Evolutionary conservation across 2,329 filamentous ascomycete species (phyloP).

Genomic region (Penicillium corylophilum): DNA sequence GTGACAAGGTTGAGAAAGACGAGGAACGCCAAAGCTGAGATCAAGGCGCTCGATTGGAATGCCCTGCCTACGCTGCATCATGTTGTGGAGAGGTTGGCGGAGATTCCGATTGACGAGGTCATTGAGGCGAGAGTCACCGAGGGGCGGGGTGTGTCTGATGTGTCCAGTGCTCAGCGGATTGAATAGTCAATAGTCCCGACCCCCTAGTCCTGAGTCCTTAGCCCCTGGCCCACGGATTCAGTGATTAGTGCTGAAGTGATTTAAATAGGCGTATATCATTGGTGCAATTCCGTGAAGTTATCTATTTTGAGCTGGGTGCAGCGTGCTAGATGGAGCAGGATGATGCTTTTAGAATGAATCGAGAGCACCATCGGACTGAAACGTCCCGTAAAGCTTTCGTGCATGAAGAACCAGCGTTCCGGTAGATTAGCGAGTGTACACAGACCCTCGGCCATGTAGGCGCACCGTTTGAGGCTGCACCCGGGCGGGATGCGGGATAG

Average conservation of each 20-base stretch:
- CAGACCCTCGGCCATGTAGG: neutral
- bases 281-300: neutral
- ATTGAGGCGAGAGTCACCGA: slow-evolving; percentile 57
- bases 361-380: neutral
- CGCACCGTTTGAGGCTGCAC: neutral
- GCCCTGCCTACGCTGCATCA: slow-evolving; percentile 62
- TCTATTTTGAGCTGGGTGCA: neutral
- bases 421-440: neutral
- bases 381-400: neutral
- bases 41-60: slow-evolving; percentile 54
- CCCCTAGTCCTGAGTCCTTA: too few relatives aligned
- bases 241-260: too few relatives aligned
- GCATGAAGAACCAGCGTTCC: neutral
- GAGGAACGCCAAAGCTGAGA: slow-evolving; percentile 46
- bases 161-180: slow-evolving; percentile 30
- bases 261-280: too few relatives aligned
- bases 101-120: slow-evolving; percentile 59
- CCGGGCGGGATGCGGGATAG: neutral
- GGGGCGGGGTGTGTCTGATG: slow-evolving; percentile 51
- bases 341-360: neutral
- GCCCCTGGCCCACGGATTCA: too few relatives aligned
- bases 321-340: neutral
- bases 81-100: slow-evolving; percentile 52
- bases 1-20: slow-evolving; percentile 28
- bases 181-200: too few relatives aligned